Evolutionary conservation across 192 early-diverging fungal species (phyloP), one percentile per base, ranked within the genome.

Genomic region (Umbelopsis ramanniana): DNA sequence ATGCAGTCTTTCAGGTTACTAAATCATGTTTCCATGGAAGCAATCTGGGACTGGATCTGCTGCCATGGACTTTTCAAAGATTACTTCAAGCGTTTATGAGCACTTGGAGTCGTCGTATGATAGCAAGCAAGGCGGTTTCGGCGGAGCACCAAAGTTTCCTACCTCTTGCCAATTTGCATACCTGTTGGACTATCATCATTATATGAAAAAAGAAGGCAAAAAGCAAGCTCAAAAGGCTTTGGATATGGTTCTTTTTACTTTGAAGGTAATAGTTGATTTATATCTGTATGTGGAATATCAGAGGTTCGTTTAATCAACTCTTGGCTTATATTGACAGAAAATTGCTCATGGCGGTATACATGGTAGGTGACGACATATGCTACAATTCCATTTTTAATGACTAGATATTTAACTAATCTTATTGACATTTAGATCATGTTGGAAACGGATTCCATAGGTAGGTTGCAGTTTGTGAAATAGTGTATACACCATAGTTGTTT

Each of bases 81-180:
- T 63, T 14, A 35, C 57, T 19, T 63, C 57, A 3, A 63, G 57
- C 26, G 57, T 63, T 2, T 89, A 82, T 71, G 45, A 69, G 29
- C 60, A 86, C 47, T 84, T 81, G 47, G 37, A 50, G 11, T 46
- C 47, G 15, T 35, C 68, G 2, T 88, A 81, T 77, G 89, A 90
- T 68, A 19, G 29, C 22, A 68, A 67, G 0, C n/a, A 80, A 63
- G 89, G 89, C 37, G 89, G 89, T 11, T 90, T 90, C 57, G 82
- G 81, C 46, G 68, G 71, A 46, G 86, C 86, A 17, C 89, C 89
- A 2, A 90, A 90, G 71, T 90, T 90, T 67, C 86, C 88, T 21
- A 86, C 85, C 0, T 87, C 89, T 19, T 86, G 84, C 10, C 72
- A 82, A 54, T 67, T 90, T 24, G 47, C 83, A 21, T 90, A 89